These are phyloP conservation scores for Xylariales sp. DNA, from an alignment of 2,329 filamentous ascomycete genomes.

Conservation along the genomic window DNA sequence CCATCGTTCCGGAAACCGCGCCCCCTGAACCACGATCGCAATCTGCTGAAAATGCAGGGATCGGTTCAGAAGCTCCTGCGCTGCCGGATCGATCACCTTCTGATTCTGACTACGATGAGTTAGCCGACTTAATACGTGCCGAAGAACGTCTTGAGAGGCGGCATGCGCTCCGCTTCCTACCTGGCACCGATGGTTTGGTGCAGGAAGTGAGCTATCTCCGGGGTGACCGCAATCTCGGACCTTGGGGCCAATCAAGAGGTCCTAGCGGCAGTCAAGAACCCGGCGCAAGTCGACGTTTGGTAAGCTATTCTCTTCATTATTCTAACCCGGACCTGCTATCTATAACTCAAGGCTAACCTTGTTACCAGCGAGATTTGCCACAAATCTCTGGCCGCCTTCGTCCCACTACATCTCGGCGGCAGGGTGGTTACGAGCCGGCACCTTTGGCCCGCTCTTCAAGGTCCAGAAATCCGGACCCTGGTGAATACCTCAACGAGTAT, in stretches of 20 bases:
- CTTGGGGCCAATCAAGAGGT: background rate
- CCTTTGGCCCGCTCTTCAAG: background rate
- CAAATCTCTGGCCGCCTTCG: background rate
- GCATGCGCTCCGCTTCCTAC: background rate
- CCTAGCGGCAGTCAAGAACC: conserved; percentile 1
- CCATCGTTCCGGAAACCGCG: background rate
- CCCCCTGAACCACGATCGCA: background rate
- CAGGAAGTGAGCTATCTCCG: background rate
- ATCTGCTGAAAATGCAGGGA: background rate
- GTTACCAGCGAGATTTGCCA: background rate
- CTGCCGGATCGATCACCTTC: background rate
- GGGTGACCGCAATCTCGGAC: background rate
- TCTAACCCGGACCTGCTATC: background rate
- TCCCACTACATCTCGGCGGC: background rate
- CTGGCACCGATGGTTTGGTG: background rate
- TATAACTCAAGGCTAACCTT: background rate
- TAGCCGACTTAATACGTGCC: background rate
- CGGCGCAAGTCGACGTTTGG: background rate
- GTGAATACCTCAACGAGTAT: conserved; percentile 7
- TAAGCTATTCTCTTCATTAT: background rate
- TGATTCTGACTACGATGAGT: background rate
- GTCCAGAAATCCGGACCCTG: conserved; percentile 4
- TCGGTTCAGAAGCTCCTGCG: background rate
- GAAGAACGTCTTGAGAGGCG: background rate
- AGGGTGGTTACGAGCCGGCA: conserved; percentile 2